Conservation (phyloP, 2,329 filamentous ascomycete genomes). For the Arthroderma sp. region DNA sequence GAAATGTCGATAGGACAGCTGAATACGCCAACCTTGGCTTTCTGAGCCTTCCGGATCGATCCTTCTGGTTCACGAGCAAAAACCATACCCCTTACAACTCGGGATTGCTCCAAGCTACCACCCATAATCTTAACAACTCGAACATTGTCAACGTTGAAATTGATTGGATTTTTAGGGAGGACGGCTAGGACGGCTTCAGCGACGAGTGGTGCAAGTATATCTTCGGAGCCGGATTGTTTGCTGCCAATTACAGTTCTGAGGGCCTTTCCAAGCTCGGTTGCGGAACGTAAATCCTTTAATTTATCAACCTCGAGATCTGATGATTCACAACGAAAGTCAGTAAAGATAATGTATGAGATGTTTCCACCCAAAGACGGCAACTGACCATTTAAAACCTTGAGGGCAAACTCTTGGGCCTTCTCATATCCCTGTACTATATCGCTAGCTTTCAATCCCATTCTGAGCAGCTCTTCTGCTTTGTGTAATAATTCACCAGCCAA, state of each 20-base stretch:
- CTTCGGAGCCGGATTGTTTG: conserved; percentile 91
- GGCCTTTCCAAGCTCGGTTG: conserved; percentile 81
- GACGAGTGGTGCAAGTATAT: conserved; percentile 72
- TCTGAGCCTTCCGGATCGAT: conserved; percentile 73
- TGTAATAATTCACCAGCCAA: conserved; percentile 87
- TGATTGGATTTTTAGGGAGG: conserved; percentile 83
- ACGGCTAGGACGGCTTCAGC: conserved; percentile 75
- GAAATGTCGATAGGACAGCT: conserved; percentile 90
- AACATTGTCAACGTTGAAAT: conserved; percentile 99
- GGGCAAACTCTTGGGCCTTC: conserved; percentile 77
- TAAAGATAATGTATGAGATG: background rate
- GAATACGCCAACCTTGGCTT: conserved; percentile 93
- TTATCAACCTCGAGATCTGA: conserved; percentile 76
- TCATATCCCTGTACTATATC: conserved; percentile 96
- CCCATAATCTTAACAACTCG: conserved; percentile 99
- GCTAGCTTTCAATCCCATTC: conserved; percentile 96
- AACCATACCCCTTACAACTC: conserved; percentile 95
- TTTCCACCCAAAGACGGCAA: background rate
- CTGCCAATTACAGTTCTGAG: conserved; percentile 89
- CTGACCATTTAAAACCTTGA: conserved; percentile 64
- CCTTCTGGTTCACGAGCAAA: conserved; percentile 94
- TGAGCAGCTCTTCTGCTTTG: conserved; percentile 91
- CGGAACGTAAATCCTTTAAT: conserved; percentile 68
- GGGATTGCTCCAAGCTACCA: conserved; percentile 83
- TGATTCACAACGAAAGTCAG: background rate